phyloP scores from a whole-genome alignment of 2,329 filamentous ascomycete genomes.

The Phialophora chinensis region DNA sequence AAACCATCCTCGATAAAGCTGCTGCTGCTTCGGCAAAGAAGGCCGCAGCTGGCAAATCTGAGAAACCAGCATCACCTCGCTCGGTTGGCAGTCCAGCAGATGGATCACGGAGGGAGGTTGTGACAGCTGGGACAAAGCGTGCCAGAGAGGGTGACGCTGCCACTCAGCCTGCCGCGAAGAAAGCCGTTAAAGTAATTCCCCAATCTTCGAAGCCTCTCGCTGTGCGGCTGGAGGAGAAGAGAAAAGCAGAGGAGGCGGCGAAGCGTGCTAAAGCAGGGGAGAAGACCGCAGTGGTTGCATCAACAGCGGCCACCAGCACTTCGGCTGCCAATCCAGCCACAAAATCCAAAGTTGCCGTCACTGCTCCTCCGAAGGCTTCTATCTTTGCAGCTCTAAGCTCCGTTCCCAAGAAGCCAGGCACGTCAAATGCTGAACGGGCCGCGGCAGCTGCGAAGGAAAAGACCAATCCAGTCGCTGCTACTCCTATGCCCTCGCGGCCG shows the following conservation, averaged over 20 bases:
- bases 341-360: constrained; percentile 46
- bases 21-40: constrained; percentile 50
- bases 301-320: constrained; percentile 15
- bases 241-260: constrained; percentile 35
- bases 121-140: constrained; percentile 26
- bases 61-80: constrained; percentile 44
- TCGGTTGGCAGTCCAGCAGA: constrained; percentile 26
- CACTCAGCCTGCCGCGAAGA: constrained; percentile 47
- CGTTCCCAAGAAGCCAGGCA: constrained; percentile 58
- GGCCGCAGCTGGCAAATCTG: constrained; percentile 47
- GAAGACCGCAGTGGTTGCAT: constrained; percentile 16
- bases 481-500: constrained; percentile 31
- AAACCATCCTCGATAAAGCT: constrained; percentile 60
- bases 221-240: constrained; percentile 38
- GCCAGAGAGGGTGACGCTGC: constrained; percentile 29
- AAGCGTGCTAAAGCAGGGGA: constrained; percentile 30
- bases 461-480: constrained; percentile 43
- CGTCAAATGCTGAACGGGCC: constrained; percentile 56
- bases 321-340: constrained; percentile 32
- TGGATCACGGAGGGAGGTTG: constrained; percentile 23
- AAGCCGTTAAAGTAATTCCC: constrained; percentile 44
- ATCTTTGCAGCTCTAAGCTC: constrained; percentile 56
- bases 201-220: constrained; percentile 41
- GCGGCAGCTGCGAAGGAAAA: constrained; percentile 45
- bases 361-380: constrained; percentile 47